Evolutionary conservation across 768 basidiomycete species (phyloP).

Genomic region (Termitomyces sp.): DNA sequence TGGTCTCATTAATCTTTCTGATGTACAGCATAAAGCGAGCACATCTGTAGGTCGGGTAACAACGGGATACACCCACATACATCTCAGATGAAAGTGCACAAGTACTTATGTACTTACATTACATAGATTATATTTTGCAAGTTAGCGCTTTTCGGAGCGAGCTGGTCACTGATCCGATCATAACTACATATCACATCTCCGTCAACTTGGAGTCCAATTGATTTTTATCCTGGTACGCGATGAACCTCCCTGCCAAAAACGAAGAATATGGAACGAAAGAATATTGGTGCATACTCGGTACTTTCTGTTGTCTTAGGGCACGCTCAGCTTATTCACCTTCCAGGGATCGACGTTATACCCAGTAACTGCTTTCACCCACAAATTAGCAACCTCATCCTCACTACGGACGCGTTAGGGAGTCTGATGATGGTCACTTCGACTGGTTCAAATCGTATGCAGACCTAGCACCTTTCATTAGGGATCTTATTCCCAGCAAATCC

Average conservation of each 20-base stretch:
- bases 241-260: constrained; percentile 53
- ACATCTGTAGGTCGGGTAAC: not conserved
- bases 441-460: constrained; percentile 87
- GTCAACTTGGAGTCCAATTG: too few relatives aligned
- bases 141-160: too few relatives aligned
- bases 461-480: constrained; percentile 56
- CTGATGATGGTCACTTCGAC: constrained; percentile 62
- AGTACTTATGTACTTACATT: too few relatives aligned
- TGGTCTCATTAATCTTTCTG: not conserved
- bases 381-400: not conserved
- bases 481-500: constrained; percentile 57
- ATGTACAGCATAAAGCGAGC: not conserved
- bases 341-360: constrained; percentile 70
- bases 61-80: not conserved
- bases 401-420: constrained; percentile 40
- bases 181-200: too few relatives aligned
- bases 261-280: constrained; percentile 65
- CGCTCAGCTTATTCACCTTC: not conserved
- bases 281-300: constrained; percentile 55
- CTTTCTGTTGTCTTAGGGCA: not conserved
- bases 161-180: too few relatives aligned
- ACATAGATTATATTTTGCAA: too few relatives aligned
- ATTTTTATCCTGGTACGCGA: not conserved
- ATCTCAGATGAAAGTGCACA: not conserved
- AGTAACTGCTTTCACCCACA: constrained; percentile 36